Percentiles rank a stretch among this genome's conserved stretches.
These are phyloP conservation scores for Vigna unguiculata DNA, from an alignment of 306 rosid species.

Conservation along the genomic window DNA sequence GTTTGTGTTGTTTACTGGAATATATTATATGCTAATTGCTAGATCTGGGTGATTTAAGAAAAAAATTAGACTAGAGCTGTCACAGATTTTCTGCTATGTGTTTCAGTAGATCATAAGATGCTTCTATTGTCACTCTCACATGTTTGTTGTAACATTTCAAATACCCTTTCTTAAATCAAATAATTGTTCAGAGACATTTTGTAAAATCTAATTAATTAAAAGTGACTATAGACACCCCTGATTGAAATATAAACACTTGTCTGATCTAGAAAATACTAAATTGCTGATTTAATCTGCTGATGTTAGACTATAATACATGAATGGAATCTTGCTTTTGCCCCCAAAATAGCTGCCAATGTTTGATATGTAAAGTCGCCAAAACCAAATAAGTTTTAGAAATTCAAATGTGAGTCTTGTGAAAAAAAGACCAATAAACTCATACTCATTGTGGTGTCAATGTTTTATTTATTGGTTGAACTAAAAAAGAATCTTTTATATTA, in stretches of 20 bases:
- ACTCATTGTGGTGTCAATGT: too few species aligned
- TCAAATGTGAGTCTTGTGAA: too few species aligned
- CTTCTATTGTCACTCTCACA: not conserved
- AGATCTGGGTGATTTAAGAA: constrained; percentile 8
- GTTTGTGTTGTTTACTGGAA: not conserved
- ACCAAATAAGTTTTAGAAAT: not conserved
- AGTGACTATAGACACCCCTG: not conserved
- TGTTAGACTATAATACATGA: not conserved
- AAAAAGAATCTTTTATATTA: too few species aligned
- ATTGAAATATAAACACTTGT: not conserved
- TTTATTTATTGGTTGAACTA: too few species aligned
- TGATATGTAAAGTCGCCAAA: not conserved
- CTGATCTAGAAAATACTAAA: not conserved
- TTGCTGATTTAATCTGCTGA: not conserved
- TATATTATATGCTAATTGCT: not conserved
- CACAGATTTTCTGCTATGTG: not conserved
- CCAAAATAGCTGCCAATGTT: not conserved
- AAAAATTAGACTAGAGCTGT: not conserved
- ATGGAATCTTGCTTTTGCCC: constrained; percentile 9
- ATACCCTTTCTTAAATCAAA: not conserved
- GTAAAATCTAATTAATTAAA: not conserved
- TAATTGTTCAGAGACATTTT: not conserved
- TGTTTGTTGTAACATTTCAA: not conserved
- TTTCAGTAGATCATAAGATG: not conserved
- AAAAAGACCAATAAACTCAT: too few species aligned